phyloP scores from a whole-genome alignment of 176 grass and related monocot genomes.

The Avena eriantha region DNA sequence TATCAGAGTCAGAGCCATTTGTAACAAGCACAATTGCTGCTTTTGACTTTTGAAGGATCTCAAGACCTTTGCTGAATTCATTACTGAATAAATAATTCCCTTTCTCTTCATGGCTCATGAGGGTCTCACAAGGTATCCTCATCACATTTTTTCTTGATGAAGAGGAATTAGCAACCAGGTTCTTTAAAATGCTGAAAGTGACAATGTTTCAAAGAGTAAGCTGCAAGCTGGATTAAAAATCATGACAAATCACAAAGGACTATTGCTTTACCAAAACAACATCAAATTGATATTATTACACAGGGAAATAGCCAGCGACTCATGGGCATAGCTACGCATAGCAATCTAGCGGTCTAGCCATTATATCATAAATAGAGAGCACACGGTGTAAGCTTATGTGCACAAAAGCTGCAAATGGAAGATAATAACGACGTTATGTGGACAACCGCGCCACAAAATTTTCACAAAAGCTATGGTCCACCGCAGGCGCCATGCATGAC shows the following conservation, averaged over 20 bases:
- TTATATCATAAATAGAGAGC: too few species aligned
- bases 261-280: conserved; percentile 14
- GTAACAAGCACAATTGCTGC: conserved; percentile 71
- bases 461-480: too few species aligned
- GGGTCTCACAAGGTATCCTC: conserved; percentile 53
- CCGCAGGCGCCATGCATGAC: too few species aligned
- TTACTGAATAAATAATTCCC: conserved; percentile 54
- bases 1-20: conserved; percentile 51
- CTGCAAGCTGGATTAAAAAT: conserved; percentile 24
- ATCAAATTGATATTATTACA: not conserved
- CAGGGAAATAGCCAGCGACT: not conserved
- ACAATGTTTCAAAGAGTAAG: conserved; percentile 43
- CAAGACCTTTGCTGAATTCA: conserved; percentile 59
- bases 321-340: too few species aligned
- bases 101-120: conserved; percentile 54
- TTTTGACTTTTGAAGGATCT: conserved; percentile 78
- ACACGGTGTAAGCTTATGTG: too few species aligned
- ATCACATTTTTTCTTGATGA: conserved; percentile 57
- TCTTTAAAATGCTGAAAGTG: conserved; percentile 63
- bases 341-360: too few species aligned
- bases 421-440: too few species aligned
- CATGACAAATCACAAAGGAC: not conserved
- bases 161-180: conserved; percentile 41
- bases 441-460: too few species aligned
- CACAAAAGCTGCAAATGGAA: too few species aligned